Base-by-base conservation (phyloP, 1,284 basidiomycete species). In the Austroboletus rostrupii region DNA sequence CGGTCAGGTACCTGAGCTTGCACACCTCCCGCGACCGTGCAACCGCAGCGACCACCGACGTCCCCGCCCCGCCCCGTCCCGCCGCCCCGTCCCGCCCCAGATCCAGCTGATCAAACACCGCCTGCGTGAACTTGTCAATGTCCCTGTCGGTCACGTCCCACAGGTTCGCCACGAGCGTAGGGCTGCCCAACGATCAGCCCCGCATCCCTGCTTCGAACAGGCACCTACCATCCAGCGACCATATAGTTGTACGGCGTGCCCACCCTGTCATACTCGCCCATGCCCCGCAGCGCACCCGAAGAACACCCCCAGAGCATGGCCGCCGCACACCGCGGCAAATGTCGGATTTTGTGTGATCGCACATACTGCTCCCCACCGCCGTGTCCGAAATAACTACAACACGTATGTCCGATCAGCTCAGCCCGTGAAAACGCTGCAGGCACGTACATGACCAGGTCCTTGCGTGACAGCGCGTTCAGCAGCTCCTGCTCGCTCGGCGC, bases 261-360 rank as follows among this genome's bases (percentile, higher is more conserved):
- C 14, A 82, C 80, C 14, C 90, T 79, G 61, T 99, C 96, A 60
- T 94, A 94, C 53, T 96, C 92, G 12, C 96, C 96, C 79, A 93
- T 90, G 48, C 95, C 90, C 48, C 80, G 79, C 54, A 99, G 70
- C 4, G 81, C 72, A 16, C 95, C 97, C 0, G 93, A 97, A 0
- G 96, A 99, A 74, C 96, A 99, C 1, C 97, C 96, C 96, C 95
- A 99, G 9, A 99, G 80, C 93, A 99, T 97, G 0, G 92, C 87
- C 11, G 87, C 87, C 1, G 96, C 94, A 65, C 96, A 99, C 17
- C 78, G 77, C 4, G 79, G 77, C 20, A 99, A 76, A 54, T 87
- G 79, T 17, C 91, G 79, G 48, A 98, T 80, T 59, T 89, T 89
- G 64, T 89, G 85, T 2, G 91, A 90, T 5, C 91, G 85, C 12